These are phyloP conservation scores for Diaporthe sp. DNA, from an alignment of 2,329 filamentous ascomycete genomes.

Conservation along the genomic window DNA sequence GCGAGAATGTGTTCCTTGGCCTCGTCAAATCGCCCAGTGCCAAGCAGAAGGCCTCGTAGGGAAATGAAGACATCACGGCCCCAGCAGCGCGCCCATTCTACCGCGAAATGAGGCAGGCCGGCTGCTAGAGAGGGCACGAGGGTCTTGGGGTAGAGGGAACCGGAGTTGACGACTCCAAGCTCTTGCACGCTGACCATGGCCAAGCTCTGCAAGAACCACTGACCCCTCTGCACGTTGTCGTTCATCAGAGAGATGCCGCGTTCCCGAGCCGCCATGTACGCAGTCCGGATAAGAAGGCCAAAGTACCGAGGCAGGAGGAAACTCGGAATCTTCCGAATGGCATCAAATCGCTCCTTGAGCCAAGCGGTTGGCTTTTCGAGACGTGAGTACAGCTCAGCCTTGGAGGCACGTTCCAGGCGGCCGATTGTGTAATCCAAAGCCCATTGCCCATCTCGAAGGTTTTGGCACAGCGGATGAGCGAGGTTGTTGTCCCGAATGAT, in stretches of 20 bases:
- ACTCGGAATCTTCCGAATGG: conserved; percentile 85
- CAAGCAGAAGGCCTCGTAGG: conserved; percentile 89
- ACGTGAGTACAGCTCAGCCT: conserved; percentile 70
- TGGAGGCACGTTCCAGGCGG: conserved; percentile 79
- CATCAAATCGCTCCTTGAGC: conserved; percentile 87
- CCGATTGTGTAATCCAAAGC: conserved; percentile 88
- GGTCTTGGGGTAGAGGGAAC: conserved; percentile 89
- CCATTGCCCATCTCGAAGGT: conserved; percentile 93
- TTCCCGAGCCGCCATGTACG: conserved; percentile 86
- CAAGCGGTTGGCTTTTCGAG: conserved; percentile 79
- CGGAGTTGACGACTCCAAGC: conserved; percentile 89
- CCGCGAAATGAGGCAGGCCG: conserved; percentile 92
- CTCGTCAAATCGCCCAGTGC: conserved; percentile 88
- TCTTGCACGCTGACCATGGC: conserved; percentile 94
- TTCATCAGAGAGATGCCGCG: conserved; percentile 84
- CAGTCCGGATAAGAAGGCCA: conserved; percentile 86
- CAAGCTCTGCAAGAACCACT: conserved; percentile 89
- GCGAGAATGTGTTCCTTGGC: conserved; percentile 94
- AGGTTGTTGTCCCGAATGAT: conserved; percentile 92
- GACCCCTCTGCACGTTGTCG: conserved; percentile 80
- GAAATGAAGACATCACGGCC: conserved; percentile 98
- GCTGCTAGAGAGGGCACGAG: conserved; percentile 89
- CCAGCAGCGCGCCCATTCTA: conserved; percentile 97
- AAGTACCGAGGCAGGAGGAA: conserved; percentile 96
- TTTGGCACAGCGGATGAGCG: conserved; percentile 92